Conservation (phyloP, 2,329 filamentous ascomycete genomes). For the Fusarium xyrophilum region DNA sequence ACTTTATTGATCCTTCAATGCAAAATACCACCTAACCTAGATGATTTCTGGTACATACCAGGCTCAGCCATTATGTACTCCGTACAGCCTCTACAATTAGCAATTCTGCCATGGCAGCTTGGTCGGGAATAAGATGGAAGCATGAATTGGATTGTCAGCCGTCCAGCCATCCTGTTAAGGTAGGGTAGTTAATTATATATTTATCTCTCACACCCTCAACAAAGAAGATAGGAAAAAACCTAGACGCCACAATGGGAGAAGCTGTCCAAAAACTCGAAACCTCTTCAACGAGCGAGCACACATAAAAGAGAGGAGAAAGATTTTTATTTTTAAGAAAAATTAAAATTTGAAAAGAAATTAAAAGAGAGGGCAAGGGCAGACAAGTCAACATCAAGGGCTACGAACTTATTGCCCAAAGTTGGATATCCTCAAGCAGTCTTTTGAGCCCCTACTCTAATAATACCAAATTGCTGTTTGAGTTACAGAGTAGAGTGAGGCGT, state of each 20-base stretch:
- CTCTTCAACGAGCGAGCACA: not conserved
- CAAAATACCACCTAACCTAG: too few relatives aligned
- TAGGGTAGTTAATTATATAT: not conserved
- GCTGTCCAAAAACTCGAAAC: not conserved
- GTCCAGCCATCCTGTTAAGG: not conserved
- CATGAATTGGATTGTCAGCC: not conserved
- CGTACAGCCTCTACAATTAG: not conserved
- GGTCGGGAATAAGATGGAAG: not conserved
- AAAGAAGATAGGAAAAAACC: slow-evolving; percentile 6
- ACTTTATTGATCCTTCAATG: too few relatives aligned
- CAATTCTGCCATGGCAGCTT: not conserved
- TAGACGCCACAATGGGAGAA: slow-evolving; percentile 14
- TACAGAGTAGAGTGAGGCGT: slow-evolving; percentile 27
- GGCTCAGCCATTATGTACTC: not conserved
- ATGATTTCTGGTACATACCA: not conserved
- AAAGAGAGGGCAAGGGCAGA: not conserved
- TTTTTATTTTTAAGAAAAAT: too few relatives aligned
- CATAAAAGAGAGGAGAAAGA: not conserved
- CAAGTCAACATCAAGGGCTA: not conserved
- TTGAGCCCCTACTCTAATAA: slow-evolving; percentile 5
- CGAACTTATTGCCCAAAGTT: not conserved
- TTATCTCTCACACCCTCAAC: slow-evolving; percentile 4
- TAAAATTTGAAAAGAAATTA: not conserved
- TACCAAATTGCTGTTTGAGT: slow-evolving; percentile 24
- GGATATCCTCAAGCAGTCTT: not conserved